Evolutionary conservation across 140 eudicot genomes (phyloP), one percentile per base, ranked within the genome.

Genomic region (Erigeron philadelphicus): DNA sequence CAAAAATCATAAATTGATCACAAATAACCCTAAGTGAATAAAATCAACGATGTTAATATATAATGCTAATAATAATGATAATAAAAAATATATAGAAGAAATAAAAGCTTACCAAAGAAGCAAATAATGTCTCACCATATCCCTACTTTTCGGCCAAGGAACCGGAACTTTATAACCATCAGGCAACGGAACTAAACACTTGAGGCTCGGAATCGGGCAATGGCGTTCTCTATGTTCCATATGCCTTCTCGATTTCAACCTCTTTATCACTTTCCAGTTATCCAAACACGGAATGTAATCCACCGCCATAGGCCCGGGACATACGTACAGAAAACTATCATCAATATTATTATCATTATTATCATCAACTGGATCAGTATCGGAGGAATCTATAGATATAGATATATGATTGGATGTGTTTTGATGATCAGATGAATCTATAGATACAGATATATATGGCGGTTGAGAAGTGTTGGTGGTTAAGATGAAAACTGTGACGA

Each of bases 141-240:
- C 95, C 89, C 97, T 85, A 75, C 99, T 94, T 83, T 85, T 82
- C 40, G 99, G 99, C 99, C 99, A 94, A 16, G 78, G 84, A 68
- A 94, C 95, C 7, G 91, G 95, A 73, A 77, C 41, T 72, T 80
- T 94, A 72, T 94, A 94, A 55, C 95, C 90, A 1, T n/a, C 53
- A 6, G 99, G 99, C 74, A 87, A 64, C 53, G 97, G 97, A 64
- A 87, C 60, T 89, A 94, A 81, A 61, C 99, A 94, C 17, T 83
- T 72, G 3, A 77, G 84, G 48, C 31, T 74, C n/a, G 84, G 81
- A 35, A 57, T 53, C 0, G 97, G 99, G 73, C 99, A 94, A 79
- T 94, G 89, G 58, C 99, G 77, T 75, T 94, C 99, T 16, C 97
- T 62, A 41, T 89, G 97, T 81, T 94, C 95, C 99, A 89, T 89